Conservation (phyloP, 2,329 filamentous ascomycete genomes). For the Fusarium oxysporum region DNA sequence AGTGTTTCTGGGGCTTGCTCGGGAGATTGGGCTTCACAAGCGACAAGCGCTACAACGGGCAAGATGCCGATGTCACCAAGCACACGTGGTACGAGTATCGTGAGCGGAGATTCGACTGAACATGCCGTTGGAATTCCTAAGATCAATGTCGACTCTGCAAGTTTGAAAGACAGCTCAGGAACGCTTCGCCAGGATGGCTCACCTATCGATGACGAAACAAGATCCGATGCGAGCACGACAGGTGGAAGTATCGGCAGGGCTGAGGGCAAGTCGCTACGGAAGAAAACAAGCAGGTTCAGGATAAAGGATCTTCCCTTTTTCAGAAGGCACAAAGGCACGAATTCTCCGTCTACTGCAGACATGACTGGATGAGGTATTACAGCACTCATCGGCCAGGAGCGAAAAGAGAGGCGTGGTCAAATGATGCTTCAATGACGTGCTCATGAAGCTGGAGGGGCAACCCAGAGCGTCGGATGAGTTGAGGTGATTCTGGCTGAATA, state of each 20-base stretch:
- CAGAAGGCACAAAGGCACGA: conserved; percentile 62
- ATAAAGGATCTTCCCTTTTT: conserved; percentile 71
- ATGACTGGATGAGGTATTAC: conserved; percentile 45
- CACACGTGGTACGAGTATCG: conserved; percentile 73
- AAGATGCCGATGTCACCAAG: conserved; percentile 74
- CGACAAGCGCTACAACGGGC: conserved; percentile 71
- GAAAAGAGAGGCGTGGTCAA: conserved; percentile 6
- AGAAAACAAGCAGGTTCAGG: conserved; percentile 72
- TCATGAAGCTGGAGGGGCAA: not conserved
- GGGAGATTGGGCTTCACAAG: conserved; percentile 72
- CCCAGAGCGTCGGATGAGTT: not conserved
- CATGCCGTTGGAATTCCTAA: conserved; percentile 58
- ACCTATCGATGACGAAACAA: conserved; percentile 48
- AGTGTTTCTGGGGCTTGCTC: conserved; percentile 65
- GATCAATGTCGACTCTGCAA: conserved; percentile 54
- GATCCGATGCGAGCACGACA: conserved; percentile 45
- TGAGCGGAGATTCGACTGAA: conserved; percentile 69
- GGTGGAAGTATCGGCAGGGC: conserved; percentile 60
- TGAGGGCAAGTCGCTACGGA: conserved; percentile 65
- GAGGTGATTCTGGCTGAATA: conserved; percentile 7
- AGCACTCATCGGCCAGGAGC: conserved; percentile 27
- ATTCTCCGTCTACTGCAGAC: conserved; percentile 50
- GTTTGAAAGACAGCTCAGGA: conserved; percentile 47
- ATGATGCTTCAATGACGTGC: not conserved
- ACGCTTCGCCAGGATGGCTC: conserved; percentile 43